Evolutionary conservation across 2,329 filamentous ascomycete species (phyloP).

Genomic region (Calonectria honghensis): DNA sequence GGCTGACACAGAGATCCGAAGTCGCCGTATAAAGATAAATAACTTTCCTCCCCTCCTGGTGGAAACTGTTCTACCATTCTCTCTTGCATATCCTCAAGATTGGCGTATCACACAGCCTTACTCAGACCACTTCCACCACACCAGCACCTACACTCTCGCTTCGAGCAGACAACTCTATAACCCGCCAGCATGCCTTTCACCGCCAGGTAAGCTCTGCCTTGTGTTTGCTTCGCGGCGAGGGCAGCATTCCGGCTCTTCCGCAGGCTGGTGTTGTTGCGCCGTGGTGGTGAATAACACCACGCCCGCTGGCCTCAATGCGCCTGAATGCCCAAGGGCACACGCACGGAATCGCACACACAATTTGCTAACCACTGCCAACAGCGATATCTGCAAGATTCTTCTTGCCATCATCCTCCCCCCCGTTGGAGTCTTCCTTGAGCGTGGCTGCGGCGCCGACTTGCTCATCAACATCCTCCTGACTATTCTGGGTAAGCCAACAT

Average conservation of each 20-base stretch:
- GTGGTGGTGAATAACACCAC: conserved; percentile 2
- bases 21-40: conserved; percentile 51
- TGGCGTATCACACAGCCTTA: conserved; percentile 28
- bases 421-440: conserved; percentile 95
- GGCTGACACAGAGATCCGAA: conserved; percentile 41
- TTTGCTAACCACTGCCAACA: conserved; percentile 48
- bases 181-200: conserved; percentile 75
- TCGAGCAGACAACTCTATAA: conserved; percentile 44
- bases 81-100: conserved; percentile 24
- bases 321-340: conserved; percentile 15
- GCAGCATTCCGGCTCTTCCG: conserved; percentile 51
- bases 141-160: conserved; percentile 31
- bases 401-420: conserved; percentile 93
- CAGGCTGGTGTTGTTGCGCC: conserved; percentile 32
- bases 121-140: conserved; percentile 31
- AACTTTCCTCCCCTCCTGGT: conserved; percentile 41
- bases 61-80: background rate
- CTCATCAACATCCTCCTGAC: conserved; percentile 95
- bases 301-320: background rate
- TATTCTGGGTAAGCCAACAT: conserved; percentile 73
- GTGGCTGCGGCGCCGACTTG: conserved; percentile 89
- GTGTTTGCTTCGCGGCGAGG: conserved; percentile 23
- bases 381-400: conserved; percentile 81
- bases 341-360: background rate
- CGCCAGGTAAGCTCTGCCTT: conserved; percentile 67